Evolutionary conservation across 2,329 filamentous ascomycete genomes (phyloP), one percentile per base, ranked within the genome.

Genomic region (Thyridium curvatum): DNA sequence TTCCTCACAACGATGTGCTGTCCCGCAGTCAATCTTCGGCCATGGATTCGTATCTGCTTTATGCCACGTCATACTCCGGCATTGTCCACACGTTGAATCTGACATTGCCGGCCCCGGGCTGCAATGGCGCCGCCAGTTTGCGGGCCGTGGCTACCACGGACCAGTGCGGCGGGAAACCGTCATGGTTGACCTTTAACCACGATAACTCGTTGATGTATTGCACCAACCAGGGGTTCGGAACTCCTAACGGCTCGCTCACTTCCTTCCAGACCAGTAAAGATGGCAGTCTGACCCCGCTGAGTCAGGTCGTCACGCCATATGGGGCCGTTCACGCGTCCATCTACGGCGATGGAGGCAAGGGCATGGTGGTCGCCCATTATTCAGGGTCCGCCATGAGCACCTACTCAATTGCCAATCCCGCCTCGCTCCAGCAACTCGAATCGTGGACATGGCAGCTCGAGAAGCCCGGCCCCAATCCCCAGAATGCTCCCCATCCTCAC

Each of bases 401-500:
- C 17, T 72, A 66, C 56, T 58, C 68, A 46, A 58, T 69, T 38
- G 55, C 62, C 39, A 53, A 65, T 39, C 60, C 66, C 8, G 35
- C 46, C 28, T 46, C 53, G 8, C 52, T 73, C 13, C 46, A 52
- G 8, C 45, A 60, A 26, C 44, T 69, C 26, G 52, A 68, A 41
- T 58, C 58, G 38, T 50, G 61, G 40, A 58, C 56, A 2, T 75
- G 64, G 52, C 56, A 53, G 37, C 53, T 71, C 43, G 44, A 49
- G 9, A 50, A 56, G 8, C 59, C 63, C 4, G 64, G 65, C 1
- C 51, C 64, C 28, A 53, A 61, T 39, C 72, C 74, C 37, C 77
- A 84, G 57, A 65, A 74, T 32, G 64, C 68, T 7, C 64, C 80
- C 3, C 78, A 82, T 52, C 79, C 80, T 14, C 82, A 86, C 57